Evolutionary conservation across 78 protist species (phyloP).

Genomic region (Andalucia godoyi): DNA sequence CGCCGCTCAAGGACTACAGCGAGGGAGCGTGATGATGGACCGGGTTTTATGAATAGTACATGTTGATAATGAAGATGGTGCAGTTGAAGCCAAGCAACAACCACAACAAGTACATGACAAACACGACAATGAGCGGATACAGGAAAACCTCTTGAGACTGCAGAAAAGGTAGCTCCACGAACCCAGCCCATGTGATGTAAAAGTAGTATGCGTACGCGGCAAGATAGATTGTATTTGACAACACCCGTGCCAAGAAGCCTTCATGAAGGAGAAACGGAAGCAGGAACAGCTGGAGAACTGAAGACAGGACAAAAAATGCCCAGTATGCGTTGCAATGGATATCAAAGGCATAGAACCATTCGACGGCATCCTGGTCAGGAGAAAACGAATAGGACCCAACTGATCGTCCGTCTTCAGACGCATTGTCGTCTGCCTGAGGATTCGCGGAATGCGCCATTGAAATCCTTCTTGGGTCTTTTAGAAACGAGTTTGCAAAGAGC

Average conservation of each 20-base stretch:
- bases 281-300: conserved; percentile 60
- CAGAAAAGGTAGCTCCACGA: too few relatives aligned
- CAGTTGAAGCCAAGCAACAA: too few relatives aligned
- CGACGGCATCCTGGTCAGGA: conserved; percentile 61
- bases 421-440: background rate
- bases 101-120: too few relatives aligned
- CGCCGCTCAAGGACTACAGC: too few relatives aligned
- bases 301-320: conserved; percentile 51
- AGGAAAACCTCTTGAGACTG: too few relatives aligned
- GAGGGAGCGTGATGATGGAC: too few relatives aligned
- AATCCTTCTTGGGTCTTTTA: background rate
- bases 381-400: background rate
- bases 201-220: conserved; percentile 55
- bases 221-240: conserved; percentile 59
- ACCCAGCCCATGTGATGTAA: conserved; percentile 76
- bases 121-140: too few relatives aligned
- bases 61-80: too few relatives aligned
- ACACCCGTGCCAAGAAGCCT: conserved; percentile 24
- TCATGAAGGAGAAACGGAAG: conserved; percentile 37
- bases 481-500: conserved; percentile 5
- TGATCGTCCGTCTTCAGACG: background rate
- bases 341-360: conserved; percentile 87
- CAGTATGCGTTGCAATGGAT: conserved; percentile 91
- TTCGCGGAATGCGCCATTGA: background rate
- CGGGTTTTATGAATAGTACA: too few relatives aligned